Conservation (phyloP, 441 rosid species). For the Codiaeum variegatum region DNA sequence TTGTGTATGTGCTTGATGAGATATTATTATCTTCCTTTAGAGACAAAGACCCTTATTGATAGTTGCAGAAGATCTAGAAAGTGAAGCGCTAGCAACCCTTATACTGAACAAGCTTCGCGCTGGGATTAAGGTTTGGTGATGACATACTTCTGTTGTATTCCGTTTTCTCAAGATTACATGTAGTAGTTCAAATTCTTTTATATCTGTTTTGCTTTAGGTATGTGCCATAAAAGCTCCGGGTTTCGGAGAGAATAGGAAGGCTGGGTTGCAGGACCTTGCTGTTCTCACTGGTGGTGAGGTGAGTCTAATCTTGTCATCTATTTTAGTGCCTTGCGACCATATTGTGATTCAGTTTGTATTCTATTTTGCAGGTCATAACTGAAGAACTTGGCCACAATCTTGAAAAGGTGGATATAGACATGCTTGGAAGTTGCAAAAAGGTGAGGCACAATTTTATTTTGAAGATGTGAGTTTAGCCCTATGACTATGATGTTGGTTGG, state of each 20-base stretch:
- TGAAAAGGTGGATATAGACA: slow-evolving; percentile 67
- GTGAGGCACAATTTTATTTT: slow-evolving; percentile 26
- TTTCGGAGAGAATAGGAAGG: slow-evolving; percentile 85
- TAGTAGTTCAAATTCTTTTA: slow-evolving; percentile 1
- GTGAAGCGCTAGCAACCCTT: slow-evolving; percentile 88
- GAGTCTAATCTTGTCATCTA: slow-evolving; percentile 11
- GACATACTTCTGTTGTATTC: background rate
- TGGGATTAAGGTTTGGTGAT: slow-evolving; percentile 63
- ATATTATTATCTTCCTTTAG: slow-evolving; percentile 31
- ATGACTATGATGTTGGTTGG: background rate
- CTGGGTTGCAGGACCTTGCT: slow-evolving; percentile 74
- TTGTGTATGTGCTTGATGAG: background rate
- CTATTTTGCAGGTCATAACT: slow-evolving; percentile 52
- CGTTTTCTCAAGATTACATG: background rate
- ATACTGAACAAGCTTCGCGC: slow-evolving; percentile 87
- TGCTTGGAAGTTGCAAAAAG: slow-evolving; percentile 85
- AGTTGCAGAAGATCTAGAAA: slow-evolving; percentile 81
- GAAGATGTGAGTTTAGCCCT: background rate
- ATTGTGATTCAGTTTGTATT: background rate
- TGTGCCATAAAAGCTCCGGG: slow-evolving; percentile 93
- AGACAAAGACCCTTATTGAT: slow-evolving; percentile 77
- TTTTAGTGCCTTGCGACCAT: background rate
- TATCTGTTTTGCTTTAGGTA: slow-evolving; percentile 35
- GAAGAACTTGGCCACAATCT: slow-evolving; percentile 87
- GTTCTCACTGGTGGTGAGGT: slow-evolving; percentile 80